Evolutionary conservation across 148 eudicot species (phyloP).

Genomic region (Rhododendron mucronatum): DNA sequence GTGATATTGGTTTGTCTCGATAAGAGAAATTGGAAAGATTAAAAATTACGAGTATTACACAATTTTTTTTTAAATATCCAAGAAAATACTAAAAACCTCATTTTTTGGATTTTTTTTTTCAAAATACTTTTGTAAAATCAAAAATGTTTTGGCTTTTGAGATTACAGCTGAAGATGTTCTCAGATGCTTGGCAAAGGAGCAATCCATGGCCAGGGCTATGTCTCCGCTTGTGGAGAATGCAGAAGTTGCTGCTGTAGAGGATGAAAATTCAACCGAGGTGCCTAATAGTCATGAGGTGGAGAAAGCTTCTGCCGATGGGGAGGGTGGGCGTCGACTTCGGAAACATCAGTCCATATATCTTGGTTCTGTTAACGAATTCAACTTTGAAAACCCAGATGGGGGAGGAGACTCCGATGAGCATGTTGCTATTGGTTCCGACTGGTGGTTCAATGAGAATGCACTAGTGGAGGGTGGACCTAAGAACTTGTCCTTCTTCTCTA

Average conservation of each 20-base stretch:
- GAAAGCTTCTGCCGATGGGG: slow-evolving; percentile 30
- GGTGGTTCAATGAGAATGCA: slow-evolving; percentile 86
- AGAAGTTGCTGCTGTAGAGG: slow-evolving; percentile 8
- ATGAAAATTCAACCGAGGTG: slow-evolving; percentile 21
- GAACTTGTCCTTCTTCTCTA: slow-evolving; percentile 89
- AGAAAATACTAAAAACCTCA: no score
- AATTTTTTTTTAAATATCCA: no score
- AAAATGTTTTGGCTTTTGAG: slow-evolving; percentile 41
- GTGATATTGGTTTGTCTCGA: no score
- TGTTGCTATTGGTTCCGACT: slow-evolving; percentile 43
- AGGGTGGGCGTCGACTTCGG: slow-evolving; percentile 45
- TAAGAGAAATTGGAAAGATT: no score
- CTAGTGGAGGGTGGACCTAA: slow-evolving; percentile 42
- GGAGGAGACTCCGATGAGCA: slow-evolving; percentile 41
- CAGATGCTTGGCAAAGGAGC: slow-evolving; percentile 76
- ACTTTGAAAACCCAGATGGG: slow-evolving; percentile 65
- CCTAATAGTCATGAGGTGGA: slow-evolving; percentile 19
- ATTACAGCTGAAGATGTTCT: slow-evolving; percentile 74
- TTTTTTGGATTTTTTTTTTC: no score
- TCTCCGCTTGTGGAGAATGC: slow-evolving; percentile 22
- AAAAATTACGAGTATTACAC: no score
- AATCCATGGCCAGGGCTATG: slow-evolving; percentile 36
- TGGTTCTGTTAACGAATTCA: slow-evolving; percentile 82
- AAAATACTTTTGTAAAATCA: no score
- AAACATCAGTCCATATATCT: slow-evolving; percentile 69